Evolutionary conservation across 768 basidiomycete genomes (phyloP).

Genomic region (Rhizopogon rudus): DNA sequence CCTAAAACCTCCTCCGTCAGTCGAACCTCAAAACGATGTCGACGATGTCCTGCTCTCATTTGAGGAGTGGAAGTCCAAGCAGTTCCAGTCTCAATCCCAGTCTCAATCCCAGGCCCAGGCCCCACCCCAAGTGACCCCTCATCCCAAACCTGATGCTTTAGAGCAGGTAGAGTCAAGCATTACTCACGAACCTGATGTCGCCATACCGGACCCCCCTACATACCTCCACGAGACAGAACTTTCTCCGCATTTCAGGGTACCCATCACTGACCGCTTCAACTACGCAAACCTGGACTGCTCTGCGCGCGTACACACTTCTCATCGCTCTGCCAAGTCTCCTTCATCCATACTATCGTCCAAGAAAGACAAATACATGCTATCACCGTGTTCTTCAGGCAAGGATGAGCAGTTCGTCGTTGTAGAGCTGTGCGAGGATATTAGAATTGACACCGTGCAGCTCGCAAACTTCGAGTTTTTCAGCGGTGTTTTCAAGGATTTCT

Average conservation of each 20-base stretch:
- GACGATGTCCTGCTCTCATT: constrained; percentile 73
- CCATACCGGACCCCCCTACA: constrained; percentile 9
- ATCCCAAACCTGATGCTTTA: constrained; percentile 3
- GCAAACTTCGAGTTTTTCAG: constrained; percentile 99
- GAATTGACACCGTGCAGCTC: constrained; percentile 93
- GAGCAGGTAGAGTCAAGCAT: constrained; percentile 3
- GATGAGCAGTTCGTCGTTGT: constrained; percentile 77
- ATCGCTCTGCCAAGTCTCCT: constrained; percentile 76
- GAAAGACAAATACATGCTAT: constrained; percentile 95
- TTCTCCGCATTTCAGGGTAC: constrained; percentile 65
- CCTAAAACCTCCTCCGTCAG: constrained; percentile 43
- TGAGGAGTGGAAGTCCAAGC: constrained; percentile 84
- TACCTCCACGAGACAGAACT: constrained; percentile 20
- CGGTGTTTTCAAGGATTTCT: constrained; percentile 91
- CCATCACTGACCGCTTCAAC: constrained; percentile 86
- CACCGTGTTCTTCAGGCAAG: constrained; percentile 64
- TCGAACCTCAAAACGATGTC: constrained; percentile 37
- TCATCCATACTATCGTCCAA: constrained; percentile 83
- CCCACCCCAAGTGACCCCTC: constrained; percentile 19
- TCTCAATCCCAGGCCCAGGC: constrained; percentile 17
- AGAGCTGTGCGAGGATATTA: constrained; percentile 96
- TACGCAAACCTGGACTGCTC: constrained; percentile 93
- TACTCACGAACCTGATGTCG: constrained; percentile 4
- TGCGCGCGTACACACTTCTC: constrained; percentile 83
- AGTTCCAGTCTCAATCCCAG: constrained; percentile 36